Base-by-base conservation (phyloP, 306 rosid species). In the Cicer arietinum region DNA sequence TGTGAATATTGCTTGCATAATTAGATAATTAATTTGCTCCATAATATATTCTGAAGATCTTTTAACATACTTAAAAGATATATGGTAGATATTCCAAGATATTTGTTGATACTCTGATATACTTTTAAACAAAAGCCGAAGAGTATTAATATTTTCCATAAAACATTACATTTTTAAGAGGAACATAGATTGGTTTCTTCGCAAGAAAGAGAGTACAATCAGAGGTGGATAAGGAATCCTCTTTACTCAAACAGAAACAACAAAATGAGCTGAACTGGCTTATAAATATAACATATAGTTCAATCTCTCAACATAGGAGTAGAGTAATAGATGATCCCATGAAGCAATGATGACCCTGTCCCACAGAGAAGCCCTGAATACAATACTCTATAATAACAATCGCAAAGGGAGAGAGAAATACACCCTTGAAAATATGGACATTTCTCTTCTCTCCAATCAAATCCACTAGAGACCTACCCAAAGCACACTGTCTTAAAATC, bases 81-180 rank as follows among this genome's bases (percentile, higher is more conserved):
- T 16, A 30, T 17, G 40, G 51, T 10, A 70, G 45, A n/a, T 45
- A 48, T 68, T 37, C 52, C 30, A 73, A 48, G 63, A 48, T 74
- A 51, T 66, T 52, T 20, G 17, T 42, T 41, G 14, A 67, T 22
- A 51, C 22, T 64, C 73, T 46, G 64, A 48, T 63, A 48, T 63
- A 63, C 71, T 4, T 18, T 11, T 57, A 22, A 51, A 67, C 54
- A 77, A 60, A 51, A 13, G 54, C 53, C 6, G 8, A 16, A 40
- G 59, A 70, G 37, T 72, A 64, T 47, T 59, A 70, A 10, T 52
- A 35, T 39, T 75, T 72, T 50, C 44, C 65, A 51, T 41, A 39
- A 39, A 12, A 6, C 44, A 37, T 18, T 54, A 22, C 44, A 10
- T 60, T 30, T 45, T 30, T 60, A 6, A n/a, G 30, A 57, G 56